Evolutionary conservation across 2,329 filamentous ascomycete species (phyloP).

Genomic region (Monilinia fructigena): DNA sequence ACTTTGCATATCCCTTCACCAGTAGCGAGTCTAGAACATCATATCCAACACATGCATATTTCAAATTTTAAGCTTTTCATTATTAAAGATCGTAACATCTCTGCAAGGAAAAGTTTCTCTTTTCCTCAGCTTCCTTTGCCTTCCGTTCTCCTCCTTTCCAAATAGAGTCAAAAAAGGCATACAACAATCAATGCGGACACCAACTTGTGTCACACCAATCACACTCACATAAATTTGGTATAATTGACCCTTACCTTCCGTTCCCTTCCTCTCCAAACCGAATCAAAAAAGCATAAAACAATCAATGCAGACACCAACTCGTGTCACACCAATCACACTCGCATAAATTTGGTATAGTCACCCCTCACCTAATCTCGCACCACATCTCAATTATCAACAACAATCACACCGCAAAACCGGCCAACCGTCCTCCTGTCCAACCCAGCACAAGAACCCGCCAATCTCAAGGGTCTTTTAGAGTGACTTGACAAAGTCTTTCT

Average conservation of each 20-base stretch:
- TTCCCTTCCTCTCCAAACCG: too few relatives aligned
- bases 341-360: neutral
- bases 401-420: neutral
- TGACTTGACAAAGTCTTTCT: neutral
- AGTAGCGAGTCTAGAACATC: neutral
- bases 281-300: neutral
- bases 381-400: neutral
- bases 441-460: neutral
- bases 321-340: neutral
- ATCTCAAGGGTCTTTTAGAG: conserved; percentile 13
- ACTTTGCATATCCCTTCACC: neutral
- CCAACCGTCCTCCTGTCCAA: neutral
- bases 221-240: neutral
- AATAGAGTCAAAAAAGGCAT: neutral
- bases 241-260: neutral
- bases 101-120: neutral
- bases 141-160: neutral
- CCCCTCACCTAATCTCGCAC: neutral
- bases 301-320: neutral
- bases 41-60: too few relatives aligned
- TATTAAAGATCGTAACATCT: too few relatives aligned
- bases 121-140: neutral
- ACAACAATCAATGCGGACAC: neutral
- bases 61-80: too few relatives aligned
- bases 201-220: neutral